phyloP scores from a whole-genome alignment of 305 asterid species.

The Fraxinus baroniana region DNA sequence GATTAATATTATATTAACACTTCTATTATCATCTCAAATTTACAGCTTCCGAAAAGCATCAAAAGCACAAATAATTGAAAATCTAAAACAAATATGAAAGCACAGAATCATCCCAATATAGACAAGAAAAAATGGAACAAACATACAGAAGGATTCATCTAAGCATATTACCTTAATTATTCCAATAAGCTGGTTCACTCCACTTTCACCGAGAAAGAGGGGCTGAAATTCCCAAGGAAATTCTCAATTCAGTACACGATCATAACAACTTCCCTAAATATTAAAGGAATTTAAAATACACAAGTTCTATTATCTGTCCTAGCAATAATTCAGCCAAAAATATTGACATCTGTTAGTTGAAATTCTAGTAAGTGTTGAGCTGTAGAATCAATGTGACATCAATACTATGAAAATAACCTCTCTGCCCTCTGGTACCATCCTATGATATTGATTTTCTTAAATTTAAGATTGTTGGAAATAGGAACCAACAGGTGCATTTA shows the following conservation, averaged over 20 bases:
- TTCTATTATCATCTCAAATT: too few species aligned
- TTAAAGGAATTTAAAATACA: not conserved
- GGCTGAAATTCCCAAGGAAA: conserved; percentile 46
- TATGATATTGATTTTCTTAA: not conserved
- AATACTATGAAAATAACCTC: conserved; percentile 32
- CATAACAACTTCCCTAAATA: not conserved
- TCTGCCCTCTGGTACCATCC: conserved; percentile 5
- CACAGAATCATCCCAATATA: too few species aligned
- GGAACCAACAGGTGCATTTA: not conserved
- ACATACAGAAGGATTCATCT: too few species aligned
- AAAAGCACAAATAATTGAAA: too few species aligned
- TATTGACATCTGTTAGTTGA: conserved; percentile 19
- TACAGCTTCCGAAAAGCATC: too few species aligned
- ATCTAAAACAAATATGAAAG: too few species aligned
- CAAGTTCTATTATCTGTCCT: conserved; percentile 54
- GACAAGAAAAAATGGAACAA: too few species aligned
- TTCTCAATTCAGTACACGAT: not conserved
- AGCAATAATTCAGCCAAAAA: conserved; percentile 59
- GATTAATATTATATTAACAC: too few species aligned
- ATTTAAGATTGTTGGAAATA: too few species aligned
- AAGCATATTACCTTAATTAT: conserved; percentile 55
- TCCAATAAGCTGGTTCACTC: conserved; percentile 79
- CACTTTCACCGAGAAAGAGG: conserved; percentile 76
- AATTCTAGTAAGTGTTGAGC: not conserved
- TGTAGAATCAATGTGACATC: conserved; percentile 27